Base-by-base conservation (phyloP, 495 filamentous ascomycete species). In the Penicillium odoratum region DNA sequence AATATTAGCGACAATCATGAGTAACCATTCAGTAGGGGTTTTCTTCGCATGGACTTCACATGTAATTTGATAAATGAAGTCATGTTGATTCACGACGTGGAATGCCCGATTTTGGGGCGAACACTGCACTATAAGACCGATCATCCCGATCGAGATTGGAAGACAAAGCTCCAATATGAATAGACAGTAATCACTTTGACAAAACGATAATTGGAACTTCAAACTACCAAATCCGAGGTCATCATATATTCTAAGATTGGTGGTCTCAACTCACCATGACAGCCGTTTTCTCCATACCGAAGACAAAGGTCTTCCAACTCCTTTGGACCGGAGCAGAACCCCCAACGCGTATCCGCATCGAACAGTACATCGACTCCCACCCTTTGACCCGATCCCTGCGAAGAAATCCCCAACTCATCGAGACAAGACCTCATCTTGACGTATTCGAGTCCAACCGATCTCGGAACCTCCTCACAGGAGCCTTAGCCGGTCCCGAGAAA, bases 401-500 rank as follows among this genome's bases (percentile, higher is more conserved):
- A 10, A 70, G 70, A 28, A 79, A 87, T 61, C 78, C 85, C 9
- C 80, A 78, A 13, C 88, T 85, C 69, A 76, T 75, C n/a, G 92
- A 93, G 66, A 85, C 86, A 16, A 79, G 93, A 26, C 93, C 93
- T n/a, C 88, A 95, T 66, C 71, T 96, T 61, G 91, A 92, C 66
- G 87, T 94, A 61, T 89, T 90, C 0, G 69, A 76, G 21, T 21
- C 21, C 21, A 21, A 21, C 21, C 82, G 88, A 64, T 65, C 64
- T 3, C 82, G 88, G 63, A 93, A 85, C 64, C 80, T 97, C 21
- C 95, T 91, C 0, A 88, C 79, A n/a, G 91, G 91, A 6, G 86
- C 85, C 29, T 79, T 97, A 4, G 64, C 86, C 33, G 91, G 92
- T 2, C 80, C 84, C 0, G 84, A 87, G n/a, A 87, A 76, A 60